Base-by-base conservation (phyloP, 331 rosid species). In the Saraca asoca region DNA sequence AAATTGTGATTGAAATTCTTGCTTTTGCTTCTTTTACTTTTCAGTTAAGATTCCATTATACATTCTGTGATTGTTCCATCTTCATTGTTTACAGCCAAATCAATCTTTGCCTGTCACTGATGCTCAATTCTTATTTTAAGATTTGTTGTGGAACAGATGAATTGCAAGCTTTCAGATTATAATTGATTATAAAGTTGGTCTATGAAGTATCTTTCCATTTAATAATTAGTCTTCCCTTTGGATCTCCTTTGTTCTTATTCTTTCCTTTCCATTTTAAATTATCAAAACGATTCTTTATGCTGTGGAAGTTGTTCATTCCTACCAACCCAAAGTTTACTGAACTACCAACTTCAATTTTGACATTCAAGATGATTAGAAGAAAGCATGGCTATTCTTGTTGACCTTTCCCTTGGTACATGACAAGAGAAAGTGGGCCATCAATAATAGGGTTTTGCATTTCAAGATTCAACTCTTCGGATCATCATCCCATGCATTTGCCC, bases 211-310 rank as follows among this genome's bases (percentile, higher is more conserved):
- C 66, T 65, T 52, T 66, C 66, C 18, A 48, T 72, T 63, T 71
- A 62, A 62, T 66, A 72, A 34, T 66, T 15, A 61, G n/a, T 45
- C 51, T 44, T 58, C 51, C 58, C 59, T 49, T 63, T 41, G 69
- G 74, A 75, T 75, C 76, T 71, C 57, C 68, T 79, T 69, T 81
- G 68, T 72, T 78, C 77, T 81, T 63, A 68, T 83, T 79, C 83
- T 61, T 62, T 49, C 58, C 37, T 44, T 51, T 20, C 49, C 44
- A 42, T 42, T 43, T 42, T 58, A 51, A 58, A 51, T 62, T 39
- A 62, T 39, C 17, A 11, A 24, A 68, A 54, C 24, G 46, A 55
- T 57, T 76, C 56, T 57, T 58, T 58, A 2, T 59, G 38, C 53
- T 51, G 64, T n/a, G 43, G 58, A 62, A 42, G 66, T 52, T 51